phyloP scores from a whole-genome alignment of 73 alveolate genomes.

The Stentor coeruleus region DNA sequence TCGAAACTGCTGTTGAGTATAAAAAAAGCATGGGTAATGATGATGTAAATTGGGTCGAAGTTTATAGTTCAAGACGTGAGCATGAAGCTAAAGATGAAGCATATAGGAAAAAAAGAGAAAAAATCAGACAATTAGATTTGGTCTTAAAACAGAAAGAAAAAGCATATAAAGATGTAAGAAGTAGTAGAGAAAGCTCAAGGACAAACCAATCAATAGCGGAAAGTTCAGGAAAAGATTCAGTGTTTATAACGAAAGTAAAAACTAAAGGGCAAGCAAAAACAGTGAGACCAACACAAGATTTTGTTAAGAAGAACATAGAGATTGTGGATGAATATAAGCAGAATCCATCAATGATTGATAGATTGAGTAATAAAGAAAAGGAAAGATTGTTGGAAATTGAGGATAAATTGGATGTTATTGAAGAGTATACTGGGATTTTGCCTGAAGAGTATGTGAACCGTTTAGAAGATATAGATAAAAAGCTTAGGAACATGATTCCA shows the following conservation, averaged over 20 bases:
- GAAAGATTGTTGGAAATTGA: background rate
- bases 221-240: background rate
- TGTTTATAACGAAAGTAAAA: background rate
- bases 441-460: background rate
- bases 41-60: background rate
- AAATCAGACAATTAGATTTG: conserved; percentile 5
- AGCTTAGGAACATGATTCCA: background rate
- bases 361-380: background rate
- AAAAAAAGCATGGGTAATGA: background rate
- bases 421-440: background rate
- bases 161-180: background rate
- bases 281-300: background rate
- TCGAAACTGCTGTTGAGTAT: background rate
- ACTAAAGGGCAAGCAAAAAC: background rate
- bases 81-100: background rate
- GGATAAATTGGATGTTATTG: background rate
- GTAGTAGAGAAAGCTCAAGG: background rate
- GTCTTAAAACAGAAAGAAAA: conserved; percentile 14
- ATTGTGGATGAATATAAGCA: background rate
- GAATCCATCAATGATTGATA: background rate
- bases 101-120: background rate
- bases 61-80: background rate
- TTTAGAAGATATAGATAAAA: conserved; percentile 6
- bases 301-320: conserved; percentile 5
- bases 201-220: background rate